Base-by-base conservation (phyloP, 164 flowering plant species). In the Taxillus chinensis region DNA sequence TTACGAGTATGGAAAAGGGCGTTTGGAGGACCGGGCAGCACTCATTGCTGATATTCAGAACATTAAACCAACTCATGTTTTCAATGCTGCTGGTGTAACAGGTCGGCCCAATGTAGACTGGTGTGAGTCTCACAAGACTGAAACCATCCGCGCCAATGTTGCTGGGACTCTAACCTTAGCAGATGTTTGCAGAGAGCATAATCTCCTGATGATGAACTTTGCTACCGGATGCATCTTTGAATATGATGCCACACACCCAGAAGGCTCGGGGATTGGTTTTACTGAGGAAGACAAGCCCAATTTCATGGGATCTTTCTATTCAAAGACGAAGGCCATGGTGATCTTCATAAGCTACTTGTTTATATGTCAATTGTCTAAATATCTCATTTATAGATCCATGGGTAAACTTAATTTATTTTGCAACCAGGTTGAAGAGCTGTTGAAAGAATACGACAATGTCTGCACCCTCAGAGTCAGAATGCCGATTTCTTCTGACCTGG, bases 241-340 rank as follows among this genome's bases (percentile, higher is more conserved):
- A 63, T 67, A 67, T 40, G 71, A 72, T 61, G 68, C 12, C 17
- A 55, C 62, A 8, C 69, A 72, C 42, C 69, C 69, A 7, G 3
- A 48, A 14, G 63, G 66, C 10, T 68, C 73, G 3, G 72, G 76
- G 14, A 54, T 62, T 55, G 76, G 76, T 12, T 65, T 62, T 37
- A 69, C 62, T 64, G 69, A 65, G 55, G 70, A 65, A 63, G 76
- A 73, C 49, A 68, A 15, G 16, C 64, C 75, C 13, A 69, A 73
- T 62, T 68, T 65, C 53, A 57, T 60, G 48, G 76, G 70, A n/a
- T 68, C 76, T 59, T 73, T 68, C 53, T 73, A 65, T 54, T 74
- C 73, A 27, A 70, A 69, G 52, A 73, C 73, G 62, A 66, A 67
- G 46, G 77, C 77, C 50, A 73, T 69, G 73, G 77, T 73, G 63